A percentile compares a stretch with the other conserved stretches of the same genome.
Conservation (phyloP, 2,329 filamentous ascomycete genomes). For the Tolypocladium nubicola region DNA sequence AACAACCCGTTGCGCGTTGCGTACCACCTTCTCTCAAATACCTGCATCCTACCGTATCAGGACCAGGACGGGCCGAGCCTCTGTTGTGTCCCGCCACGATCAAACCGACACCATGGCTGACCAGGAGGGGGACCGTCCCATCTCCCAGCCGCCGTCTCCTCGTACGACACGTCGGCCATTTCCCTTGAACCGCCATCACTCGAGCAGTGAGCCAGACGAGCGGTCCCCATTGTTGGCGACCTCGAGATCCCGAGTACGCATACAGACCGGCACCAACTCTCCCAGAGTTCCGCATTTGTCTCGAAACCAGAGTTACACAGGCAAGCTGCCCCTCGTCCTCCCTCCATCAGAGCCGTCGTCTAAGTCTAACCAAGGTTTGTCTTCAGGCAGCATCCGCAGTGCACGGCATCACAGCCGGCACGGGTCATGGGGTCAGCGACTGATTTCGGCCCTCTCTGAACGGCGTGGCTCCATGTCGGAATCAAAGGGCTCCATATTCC, state of each 20-base stretch:
- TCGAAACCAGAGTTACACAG: slow-evolving; percentile 33
- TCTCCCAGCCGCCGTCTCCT: slow-evolving; percentile 23
- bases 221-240: slow-evolving; percentile 30
- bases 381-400: slow-evolving; percentile 24
- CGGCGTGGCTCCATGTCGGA: slow-evolving; percentile 48
- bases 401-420: slow-evolving; percentile 44
- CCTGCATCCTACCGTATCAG: background rate
- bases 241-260: slow-evolving; percentile 31
- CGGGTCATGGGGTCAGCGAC: slow-evolving; percentile 48
- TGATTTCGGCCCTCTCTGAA: slow-evolving; percentile 51
- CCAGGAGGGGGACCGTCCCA: slow-evolving; percentile 12
- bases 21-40: background rate
- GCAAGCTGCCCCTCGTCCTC: slow-evolving; percentile 15
- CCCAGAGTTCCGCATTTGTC: slow-evolving; percentile 17
- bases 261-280: slow-evolving; percentile 20
- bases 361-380: background rate
- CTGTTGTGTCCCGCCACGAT: background rate
- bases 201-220: slow-evolving; percentile 27
- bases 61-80: background rate
- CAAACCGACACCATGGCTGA: slow-evolving; percentile 17
- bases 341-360: background rate
- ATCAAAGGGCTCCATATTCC: slow-evolving; percentile 54
- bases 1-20: background rate
- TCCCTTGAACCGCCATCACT: slow-evolving; percentile 14
- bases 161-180: slow-evolving; percentile 16